These are phyloP conservation scores for Malus hybrid DNA, from an alignment of 331 rosid genomes.

Conservation along the genomic window DNA sequence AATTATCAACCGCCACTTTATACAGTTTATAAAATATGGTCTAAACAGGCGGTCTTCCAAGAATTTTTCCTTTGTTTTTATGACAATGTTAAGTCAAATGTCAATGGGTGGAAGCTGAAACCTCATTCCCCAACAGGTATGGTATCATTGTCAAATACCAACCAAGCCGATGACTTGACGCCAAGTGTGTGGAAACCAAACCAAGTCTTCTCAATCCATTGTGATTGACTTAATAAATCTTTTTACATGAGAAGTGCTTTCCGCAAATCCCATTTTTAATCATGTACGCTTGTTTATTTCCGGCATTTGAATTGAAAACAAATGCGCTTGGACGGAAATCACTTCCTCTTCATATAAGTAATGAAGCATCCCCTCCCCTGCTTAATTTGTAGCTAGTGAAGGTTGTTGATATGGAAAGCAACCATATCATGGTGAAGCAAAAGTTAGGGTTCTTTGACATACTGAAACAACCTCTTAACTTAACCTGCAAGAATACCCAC, in stretches of 20 bases:
- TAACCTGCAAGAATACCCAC: background rate
- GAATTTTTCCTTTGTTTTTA: no score
- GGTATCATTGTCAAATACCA: conserved; percentile 4
- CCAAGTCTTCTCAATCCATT: background rate
- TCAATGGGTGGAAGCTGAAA: no score
- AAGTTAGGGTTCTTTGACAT: conserved; percentile 7
- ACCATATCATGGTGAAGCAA: conserved; percentile 8
- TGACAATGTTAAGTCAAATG: no score
- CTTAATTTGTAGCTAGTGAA: background rate
- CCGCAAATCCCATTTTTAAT: no score
- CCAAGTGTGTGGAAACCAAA: background rate
- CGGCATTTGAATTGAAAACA: no score
- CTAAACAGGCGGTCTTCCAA: accelerated
- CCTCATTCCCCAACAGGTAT: background rate
- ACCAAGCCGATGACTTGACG: background rate
- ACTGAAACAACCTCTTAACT: background rate
- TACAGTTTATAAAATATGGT: no score
- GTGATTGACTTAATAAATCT: background rate
- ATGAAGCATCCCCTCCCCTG: background rate
- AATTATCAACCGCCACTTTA: no score
- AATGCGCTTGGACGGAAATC: no score
- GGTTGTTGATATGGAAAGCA: conserved; percentile 3
- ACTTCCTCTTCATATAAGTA: no score
- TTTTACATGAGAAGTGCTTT: background rate
- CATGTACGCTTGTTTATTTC: no score